These are phyloP conservation scores for Diaporthe sp. DNA, from an alignment of 2,329 filamentous ascomycete species.

Conservation along the genomic window DNA sequence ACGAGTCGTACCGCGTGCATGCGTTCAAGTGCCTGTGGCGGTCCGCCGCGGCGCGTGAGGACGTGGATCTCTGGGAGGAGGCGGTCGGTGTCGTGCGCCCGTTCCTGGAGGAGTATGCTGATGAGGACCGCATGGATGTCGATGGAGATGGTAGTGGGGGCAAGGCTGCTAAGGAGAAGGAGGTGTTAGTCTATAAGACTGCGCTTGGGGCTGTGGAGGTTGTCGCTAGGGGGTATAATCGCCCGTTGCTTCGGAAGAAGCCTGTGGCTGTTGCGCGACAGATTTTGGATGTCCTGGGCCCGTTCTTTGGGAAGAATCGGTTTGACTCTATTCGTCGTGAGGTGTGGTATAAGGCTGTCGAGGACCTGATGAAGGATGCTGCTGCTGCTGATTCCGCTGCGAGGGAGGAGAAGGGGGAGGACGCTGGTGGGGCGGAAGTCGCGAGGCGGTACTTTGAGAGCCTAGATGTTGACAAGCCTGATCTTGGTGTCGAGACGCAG, in stretches of 20 bases:
- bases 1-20: constrained; percentile 82
- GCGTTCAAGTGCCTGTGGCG: constrained; percentile 79
- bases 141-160: constrained; percentile 57
- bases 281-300: constrained; percentile 53
- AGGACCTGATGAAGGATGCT: constrained; percentile 58
- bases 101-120: constrained; percentile 67
- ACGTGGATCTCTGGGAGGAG: constrained; percentile 76
- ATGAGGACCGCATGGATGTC: constrained; percentile 76
- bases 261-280: constrained; percentile 51
- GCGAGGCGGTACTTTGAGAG: constrained; percentile 55
- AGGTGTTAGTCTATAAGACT: constrained; percentile 55
- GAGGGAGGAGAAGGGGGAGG: neutral
- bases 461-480: constrained; percentile 57
- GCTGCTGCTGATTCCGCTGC: constrained; percentile 20
- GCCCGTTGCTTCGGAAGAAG: constrained; percentile 48
- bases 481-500: constrained; percentile 63
- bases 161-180: constrained; percentile 42
- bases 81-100: constrained; percentile 72
- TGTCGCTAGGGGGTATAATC: constrained; percentile 60
- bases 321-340: constrained; percentile 58
- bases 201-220: constrained; percentile 63
- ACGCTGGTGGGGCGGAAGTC: constrained; percentile 37
- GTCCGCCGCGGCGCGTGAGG: constrained; percentile 74
- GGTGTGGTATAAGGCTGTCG: constrained; percentile 62
- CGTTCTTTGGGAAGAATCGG: constrained; percentile 50